Conservation (phyloP, 768 basidiomycete genomes). For the Lentinula sp. region DNA sequence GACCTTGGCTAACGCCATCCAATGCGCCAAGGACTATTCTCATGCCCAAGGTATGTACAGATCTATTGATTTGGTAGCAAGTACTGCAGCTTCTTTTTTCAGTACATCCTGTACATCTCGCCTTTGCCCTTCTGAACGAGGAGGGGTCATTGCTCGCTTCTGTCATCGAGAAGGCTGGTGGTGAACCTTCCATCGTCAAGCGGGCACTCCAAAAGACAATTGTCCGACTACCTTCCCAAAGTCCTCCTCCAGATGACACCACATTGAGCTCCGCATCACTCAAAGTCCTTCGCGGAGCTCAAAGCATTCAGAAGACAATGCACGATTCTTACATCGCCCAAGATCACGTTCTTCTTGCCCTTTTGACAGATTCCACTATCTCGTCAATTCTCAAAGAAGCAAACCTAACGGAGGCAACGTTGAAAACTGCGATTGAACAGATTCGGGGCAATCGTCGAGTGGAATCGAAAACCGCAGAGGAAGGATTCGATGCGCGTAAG, state of each 20-base stretch:
- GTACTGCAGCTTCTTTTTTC: conserved; percentile 8
- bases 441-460: conserved; percentile 80
- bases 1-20: conserved; percentile 63
- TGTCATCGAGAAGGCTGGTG: conserved; percentile 78
- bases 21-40: conserved; percentile 79
- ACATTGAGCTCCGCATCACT: conserved; percentile 49
- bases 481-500: conserved; percentile 73
- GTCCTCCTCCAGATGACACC: conserved; percentile 80
- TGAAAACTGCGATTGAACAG: conserved; percentile 76
- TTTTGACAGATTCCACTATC: conserved; percentile 71
- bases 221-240: conserved; percentile 77
- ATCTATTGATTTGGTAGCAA: conserved; percentile 2
- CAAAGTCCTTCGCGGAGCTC: conserved; percentile 71
- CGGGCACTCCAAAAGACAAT: conserved; percentile 72
- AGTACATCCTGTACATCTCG: conserved; percentile 85
- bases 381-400: conserved; percentile 69
- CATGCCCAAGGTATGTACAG: conserved; percentile 63
- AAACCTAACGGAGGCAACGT: conserved; percentile 58
- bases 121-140: conserved; percentile 76
- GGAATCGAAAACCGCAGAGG: conserved; percentile 82
- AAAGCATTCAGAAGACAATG: conserved; percentile 74
- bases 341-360: conserved; percentile 84
- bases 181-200: conserved; percentile 69
- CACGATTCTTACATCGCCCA: conserved; percentile 91
- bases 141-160: conserved; percentile 65